A percentile compares a stretch with the other conserved stretches of the same genome.
Conservation (phyloP, 768 basidiomycete species). For the Tylopilus plumbeoviolaceoides region DNA sequence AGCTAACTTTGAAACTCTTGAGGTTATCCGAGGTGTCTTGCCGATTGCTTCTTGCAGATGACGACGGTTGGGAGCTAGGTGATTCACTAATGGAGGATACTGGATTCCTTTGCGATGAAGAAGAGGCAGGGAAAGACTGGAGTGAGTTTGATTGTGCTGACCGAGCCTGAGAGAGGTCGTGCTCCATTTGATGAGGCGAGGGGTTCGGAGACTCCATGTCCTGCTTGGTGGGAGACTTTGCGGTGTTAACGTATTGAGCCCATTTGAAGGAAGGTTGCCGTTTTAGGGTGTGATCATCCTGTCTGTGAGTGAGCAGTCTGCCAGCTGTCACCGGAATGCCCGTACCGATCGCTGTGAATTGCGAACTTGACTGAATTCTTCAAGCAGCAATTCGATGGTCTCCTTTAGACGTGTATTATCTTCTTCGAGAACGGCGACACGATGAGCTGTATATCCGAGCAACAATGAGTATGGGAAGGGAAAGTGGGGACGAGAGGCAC, state of each 20-base stretch:
- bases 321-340: neutral
- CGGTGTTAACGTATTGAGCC: conserved; percentile 75
- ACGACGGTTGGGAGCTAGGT: conserved; percentile 24
- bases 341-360: conserved; percentile 26
- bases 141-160: conserved; percentile 14
- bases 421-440: conserved; percentile 66
- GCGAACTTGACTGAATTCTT: conserved; percentile 54
- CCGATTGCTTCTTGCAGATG: conserved; percentile 39
- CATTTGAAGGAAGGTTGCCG: conserved; percentile 86
- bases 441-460: conserved; percentile 49
- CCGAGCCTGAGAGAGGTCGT: conserved; percentile 50
- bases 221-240: conserved; percentile 77
- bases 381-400: conserved; percentile 57
- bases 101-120: conserved; percentile 30
- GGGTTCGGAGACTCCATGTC: conserved; percentile 73
- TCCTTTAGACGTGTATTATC: conserved; percentile 71
- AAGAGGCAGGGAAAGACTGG: conserved; percentile 9
- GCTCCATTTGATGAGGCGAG: conserved; percentile 75
- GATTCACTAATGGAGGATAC: conserved; percentile 30
- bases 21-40: conserved; percentile 72
- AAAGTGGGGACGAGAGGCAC: conserved; percentile 9
- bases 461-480: neutral
- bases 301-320: conserved; percentile 8
- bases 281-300: conserved; percentile 46
- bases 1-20: conserved; percentile 94